phyloP scores from a whole-genome alignment of 148 eudicot genomes.

The Spergularia bocconei region DNA sequence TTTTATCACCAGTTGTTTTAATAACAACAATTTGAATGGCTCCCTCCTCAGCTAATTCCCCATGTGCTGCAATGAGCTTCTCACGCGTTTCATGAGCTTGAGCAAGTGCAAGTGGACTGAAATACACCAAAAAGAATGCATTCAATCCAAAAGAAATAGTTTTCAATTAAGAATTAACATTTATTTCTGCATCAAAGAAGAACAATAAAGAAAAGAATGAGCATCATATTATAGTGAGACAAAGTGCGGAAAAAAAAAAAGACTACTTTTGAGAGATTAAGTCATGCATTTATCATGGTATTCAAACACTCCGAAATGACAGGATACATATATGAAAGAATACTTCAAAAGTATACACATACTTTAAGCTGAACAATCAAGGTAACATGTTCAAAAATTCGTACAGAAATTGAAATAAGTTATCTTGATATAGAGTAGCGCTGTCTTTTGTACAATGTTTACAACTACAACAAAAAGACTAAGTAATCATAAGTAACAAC shows the following conservation, averaged over 20 bases:
- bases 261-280: not conserved
- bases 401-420: too few species aligned
- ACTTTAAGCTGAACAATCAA: too few species aligned
- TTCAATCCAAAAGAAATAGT: conserved; percentile 19
- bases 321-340: not conserved
- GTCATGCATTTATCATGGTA: not conserved
- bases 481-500: too few species aligned
- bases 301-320: not conserved
- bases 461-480: too few species aligned
- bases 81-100: conserved; percentile 93
- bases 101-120: conserved; percentile 97
- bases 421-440: too few species aligned
- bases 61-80: conserved; percentile 64
- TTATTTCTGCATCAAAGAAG: not conserved
- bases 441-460: too few species aligned
- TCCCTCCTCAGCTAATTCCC: conserved; percentile 85
- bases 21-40: conserved; percentile 87
- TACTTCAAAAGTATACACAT: not conserved
- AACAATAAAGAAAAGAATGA: not conserved
- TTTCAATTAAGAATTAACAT: not conserved
- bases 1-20: conserved; percentile 93
- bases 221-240: not conserved
- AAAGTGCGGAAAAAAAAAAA: not conserved
- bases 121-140: conserved; percentile 40
- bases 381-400: too few species aligned